phyloP scores from a whole-genome alignment of 1,284 basidiomycete species.

The Takashimella koratensis region DNA sequence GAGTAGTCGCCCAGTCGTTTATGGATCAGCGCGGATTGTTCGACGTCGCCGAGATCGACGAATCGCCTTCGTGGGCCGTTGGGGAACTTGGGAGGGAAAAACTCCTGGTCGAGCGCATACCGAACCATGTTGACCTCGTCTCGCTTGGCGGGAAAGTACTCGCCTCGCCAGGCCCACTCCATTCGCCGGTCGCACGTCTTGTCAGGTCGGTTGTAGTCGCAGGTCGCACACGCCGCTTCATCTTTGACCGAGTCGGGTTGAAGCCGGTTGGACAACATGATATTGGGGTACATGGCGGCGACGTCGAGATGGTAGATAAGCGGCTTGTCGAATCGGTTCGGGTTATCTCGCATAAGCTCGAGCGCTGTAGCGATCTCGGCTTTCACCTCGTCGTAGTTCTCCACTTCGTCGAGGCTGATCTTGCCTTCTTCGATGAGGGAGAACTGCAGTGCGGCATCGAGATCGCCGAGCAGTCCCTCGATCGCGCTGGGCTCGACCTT shows the following conservation, averaged over 20 bases:
- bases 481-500: constrained; percentile 86
- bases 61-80: constrained; percentile 75
- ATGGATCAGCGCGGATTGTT: constrained; percentile 88
- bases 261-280: constrained; percentile 99
- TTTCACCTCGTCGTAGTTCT: constrained; percentile 94
- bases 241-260: constrained; percentile 98
- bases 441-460: constrained; percentile 87
- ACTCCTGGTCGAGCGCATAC: constrained; percentile 91
- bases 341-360: constrained; percentile 87
- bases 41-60: constrained; percentile 75
- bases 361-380: constrained; percentile 70
- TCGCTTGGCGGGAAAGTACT: constrained; percentile 95
- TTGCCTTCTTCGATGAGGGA: constrained; percentile 86
- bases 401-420: constrained; percentile 74
- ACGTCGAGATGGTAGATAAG: constrained; percentile 99
- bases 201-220: constrained; percentile 95
- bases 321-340: constrained; percentile 81
- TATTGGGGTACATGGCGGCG: constrained; percentile 99
- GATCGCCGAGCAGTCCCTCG: constrained; percentile 90
- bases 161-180: constrained; percentile 98
- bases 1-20: constrained; percentile 98
- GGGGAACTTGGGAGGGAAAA: constrained; percentile 77
- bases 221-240: constrained; percentile 94
- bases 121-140: constrained; percentile 99
- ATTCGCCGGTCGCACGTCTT: constrained; percentile 92